A percentile compares a stretch with the other conserved stretches of the same genome.
Evolutionary conservation across 257 asterid species (phyloP).

Genomic region (Cynanchum wilfordii): DNA sequence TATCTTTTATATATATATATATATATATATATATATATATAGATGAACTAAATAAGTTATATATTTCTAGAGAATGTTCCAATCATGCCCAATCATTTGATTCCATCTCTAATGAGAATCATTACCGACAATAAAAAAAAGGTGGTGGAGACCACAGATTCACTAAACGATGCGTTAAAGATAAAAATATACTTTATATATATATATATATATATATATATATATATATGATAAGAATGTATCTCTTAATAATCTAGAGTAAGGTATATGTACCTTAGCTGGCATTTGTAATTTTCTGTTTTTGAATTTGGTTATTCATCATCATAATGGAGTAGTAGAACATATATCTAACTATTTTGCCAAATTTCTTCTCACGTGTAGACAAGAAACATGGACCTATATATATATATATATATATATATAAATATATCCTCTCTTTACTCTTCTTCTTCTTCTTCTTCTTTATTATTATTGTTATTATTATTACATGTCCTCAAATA

Average conservation of each 20-base stretch:
- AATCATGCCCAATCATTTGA: constrained; percentile 23
- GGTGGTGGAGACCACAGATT: neutral
- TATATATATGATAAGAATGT: neutral
- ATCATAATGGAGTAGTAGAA: neutral
- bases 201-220: neutral
- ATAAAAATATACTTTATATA: neutral
- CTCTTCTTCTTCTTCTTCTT: neutral
- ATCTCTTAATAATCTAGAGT: constrained; percentile 2
- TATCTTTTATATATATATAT: neutral
- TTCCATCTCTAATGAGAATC: constrained; percentile 3
- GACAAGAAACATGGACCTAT: constrained; percentile 7
- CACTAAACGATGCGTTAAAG: neutral
- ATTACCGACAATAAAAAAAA: neutral
- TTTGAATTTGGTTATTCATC: neutral
- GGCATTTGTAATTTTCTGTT: neutral
- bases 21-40: neutral
- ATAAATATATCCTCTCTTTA: neutral
- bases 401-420: too few relatives aligned
- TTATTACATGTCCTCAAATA: neutral
- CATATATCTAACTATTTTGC: neutral
- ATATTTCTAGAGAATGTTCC: neutral
- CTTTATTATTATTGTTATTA: neutral
- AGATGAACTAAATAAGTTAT: neutral
- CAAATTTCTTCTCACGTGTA: constrained; percentile 6
- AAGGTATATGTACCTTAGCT: constrained; percentile 7